A percentile compares a stretch with the other conserved stretches of the same genome.
phyloP scores from a whole-genome alignment of 768 basidiomycete species.

The Leccinum boreale region DNA sequence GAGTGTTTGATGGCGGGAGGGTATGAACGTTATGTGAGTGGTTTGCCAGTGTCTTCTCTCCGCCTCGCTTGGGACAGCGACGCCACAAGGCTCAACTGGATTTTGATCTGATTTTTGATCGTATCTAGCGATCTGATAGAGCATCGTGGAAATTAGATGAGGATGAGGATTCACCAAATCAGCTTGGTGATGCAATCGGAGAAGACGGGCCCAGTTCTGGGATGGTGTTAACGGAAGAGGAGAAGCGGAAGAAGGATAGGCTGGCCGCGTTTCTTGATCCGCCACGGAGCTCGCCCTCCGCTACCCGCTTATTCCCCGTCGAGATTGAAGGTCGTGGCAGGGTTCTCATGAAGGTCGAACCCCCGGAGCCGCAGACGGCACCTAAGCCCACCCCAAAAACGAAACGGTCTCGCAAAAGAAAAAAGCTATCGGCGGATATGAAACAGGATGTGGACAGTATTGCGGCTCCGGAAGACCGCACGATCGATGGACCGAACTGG shows the following conservation, averaged over 20 bases:
- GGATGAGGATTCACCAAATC: constrained; percentile 13
- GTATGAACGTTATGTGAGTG: constrained; percentile 69
- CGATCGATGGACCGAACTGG: constrained; percentile 63
- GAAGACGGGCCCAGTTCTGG: constrained; percentile 9
- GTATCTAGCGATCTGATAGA: constrained; percentile 23
- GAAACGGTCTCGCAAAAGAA: constrained; percentile 50
- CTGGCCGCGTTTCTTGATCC: constrained; percentile 63
- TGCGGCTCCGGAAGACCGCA: constrained; percentile 29
- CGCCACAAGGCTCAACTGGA: constrained; percentile 6
- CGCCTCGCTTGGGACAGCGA: neutral
- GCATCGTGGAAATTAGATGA: constrained; percentile 19
- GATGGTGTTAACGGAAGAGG: constrained; percentile 45
- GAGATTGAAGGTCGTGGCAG: constrained; percentile 68
- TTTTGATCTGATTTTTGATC: constrained; percentile 12
- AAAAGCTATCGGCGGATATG: constrained; percentile 34
- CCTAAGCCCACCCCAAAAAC: constrained; percentile 35
- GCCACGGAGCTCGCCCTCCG: constrained; percentile 33
- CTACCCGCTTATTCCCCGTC: constrained; percentile 51
- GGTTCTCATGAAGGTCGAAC: constrained; percentile 58
- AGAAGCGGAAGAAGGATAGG: constrained; percentile 63
- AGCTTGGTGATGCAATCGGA: constrained; percentile 7
- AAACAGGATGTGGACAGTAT: constrained; percentile 14
- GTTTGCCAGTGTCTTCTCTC: neutral
- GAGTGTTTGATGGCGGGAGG: constrained; percentile 82
- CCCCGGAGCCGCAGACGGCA: constrained; percentile 33